Percentiles rank a stretch among this genome's conserved stretches.
Conservation (phyloP, 1,284 basidiomycete genomes). For the Trichosporon asahii region DNA sequence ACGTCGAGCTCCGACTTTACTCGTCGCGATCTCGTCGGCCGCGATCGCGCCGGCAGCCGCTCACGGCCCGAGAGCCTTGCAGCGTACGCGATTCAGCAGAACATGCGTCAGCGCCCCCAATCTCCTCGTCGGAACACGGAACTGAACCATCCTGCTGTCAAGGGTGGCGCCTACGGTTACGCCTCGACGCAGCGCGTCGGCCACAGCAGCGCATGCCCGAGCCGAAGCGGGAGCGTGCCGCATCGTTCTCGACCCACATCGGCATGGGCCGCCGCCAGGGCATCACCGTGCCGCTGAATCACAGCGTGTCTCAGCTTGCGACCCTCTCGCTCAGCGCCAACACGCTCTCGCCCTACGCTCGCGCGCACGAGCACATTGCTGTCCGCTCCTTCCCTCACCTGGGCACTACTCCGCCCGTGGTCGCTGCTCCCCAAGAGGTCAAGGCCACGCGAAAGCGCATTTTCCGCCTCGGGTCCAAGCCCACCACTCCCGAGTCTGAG, state of each 20-base stretch:
- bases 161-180: neutral
- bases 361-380: conserved; percentile 81
- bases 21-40: conserved; percentile 15
- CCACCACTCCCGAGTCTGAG: neutral
- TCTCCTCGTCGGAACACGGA: conserved; percentile 7
- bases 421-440: conserved; percentile 48
- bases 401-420: conserved; percentile 23
- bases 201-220: neutral
- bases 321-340: conserved; percentile 82
- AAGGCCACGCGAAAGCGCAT: conserved; percentile 75
- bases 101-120: neutral
- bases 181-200: neutral
- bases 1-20: conserved; percentile 38
- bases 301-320: conserved; percentile 73
- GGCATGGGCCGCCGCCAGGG: neutral
- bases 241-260: neutral
- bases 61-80: conserved; percentile 8
- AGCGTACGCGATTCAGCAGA: conserved; percentile 13
- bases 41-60: conserved; percentile 1
- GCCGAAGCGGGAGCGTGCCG: neutral
- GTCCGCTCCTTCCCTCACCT: conserved; percentile 74
- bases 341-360: conserved; percentile 84
- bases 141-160: neutral
- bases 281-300: conserved; percentile 71
- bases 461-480: conserved; percentile 60